phyloP scores from a whole-genome alignment of 108 stramenopile species.

The Nitzschia sp. region DNA sequence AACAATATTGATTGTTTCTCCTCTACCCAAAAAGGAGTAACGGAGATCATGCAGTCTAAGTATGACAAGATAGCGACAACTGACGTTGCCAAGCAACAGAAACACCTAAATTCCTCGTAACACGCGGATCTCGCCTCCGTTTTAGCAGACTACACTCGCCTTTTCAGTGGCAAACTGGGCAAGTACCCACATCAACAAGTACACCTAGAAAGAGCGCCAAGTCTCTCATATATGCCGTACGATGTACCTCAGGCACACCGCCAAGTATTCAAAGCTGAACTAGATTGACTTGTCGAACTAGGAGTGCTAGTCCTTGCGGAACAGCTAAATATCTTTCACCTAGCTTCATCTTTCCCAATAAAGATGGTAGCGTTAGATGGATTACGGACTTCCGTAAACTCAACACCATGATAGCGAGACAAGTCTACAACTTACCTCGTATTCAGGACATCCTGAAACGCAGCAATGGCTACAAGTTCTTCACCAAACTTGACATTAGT shows the following conservation, averaged over 20 bases:
- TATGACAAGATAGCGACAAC: slow-evolving; percentile 25
- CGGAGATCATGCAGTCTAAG: slow-evolving; percentile 36
- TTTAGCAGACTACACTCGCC: slow-evolving; percentile 9
- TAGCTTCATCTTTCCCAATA: slow-evolving; percentile 43
- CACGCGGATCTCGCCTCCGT: slow-evolving; percentile 20
- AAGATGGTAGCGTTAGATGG: slow-evolving; percentile 28
- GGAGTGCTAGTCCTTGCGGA: slow-evolving; percentile 20
- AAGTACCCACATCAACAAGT: slow-evolving; percentile 32
- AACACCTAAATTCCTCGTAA: slow-evolving; percentile 31
- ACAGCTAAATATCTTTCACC: slow-evolving; percentile 23
- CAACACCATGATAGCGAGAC: slow-evolving; percentile 19
- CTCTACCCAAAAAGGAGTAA: too few relatives aligned
- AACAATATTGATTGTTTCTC: too few relatives aligned
- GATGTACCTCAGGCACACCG: slow-evolving; percentile 12
- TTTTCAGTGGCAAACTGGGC: slow-evolving; percentile 44
- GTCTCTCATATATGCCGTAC: slow-evolving; percentile 27
- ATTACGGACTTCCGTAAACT: slow-evolving; percentile 40
- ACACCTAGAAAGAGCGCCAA: slow-evolving; percentile 31
- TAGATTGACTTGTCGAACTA: slow-evolving; percentile 21
- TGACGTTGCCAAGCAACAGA: slow-evolving; percentile 27
- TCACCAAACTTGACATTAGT: slow-evolving; percentile 31
- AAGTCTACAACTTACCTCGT: slow-evolving; percentile 6
- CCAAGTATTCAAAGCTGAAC: slow-evolving; percentile 33
- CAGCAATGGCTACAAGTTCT: slow-evolving; percentile 17
- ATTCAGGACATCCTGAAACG: slow-evolving; percentile 25